Evolutionary conservation across 345 rosid species (phyloP).

Genomic region (Isatis tinctoria): DNA sequence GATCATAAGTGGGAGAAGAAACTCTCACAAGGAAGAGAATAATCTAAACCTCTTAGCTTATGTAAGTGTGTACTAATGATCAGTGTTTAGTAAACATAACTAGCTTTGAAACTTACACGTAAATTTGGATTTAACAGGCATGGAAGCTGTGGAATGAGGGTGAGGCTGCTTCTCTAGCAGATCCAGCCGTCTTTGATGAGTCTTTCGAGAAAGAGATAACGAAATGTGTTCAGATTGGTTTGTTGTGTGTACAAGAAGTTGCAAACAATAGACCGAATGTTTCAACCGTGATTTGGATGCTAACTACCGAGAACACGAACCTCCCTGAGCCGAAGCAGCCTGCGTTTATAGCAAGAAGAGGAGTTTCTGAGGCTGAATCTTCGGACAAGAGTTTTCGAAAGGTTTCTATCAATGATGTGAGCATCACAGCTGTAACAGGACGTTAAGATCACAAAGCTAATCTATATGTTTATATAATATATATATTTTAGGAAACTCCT

Average conservation of each 20-base stretch:
- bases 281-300: constrained; percentile 33
- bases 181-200: constrained; percentile 22
- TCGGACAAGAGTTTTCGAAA: constrained; percentile 28
- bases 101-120: not conserved
- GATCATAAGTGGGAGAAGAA: constrained; percentile 41
- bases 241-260: constrained; percentile 41
- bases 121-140: constrained; percentile 22
- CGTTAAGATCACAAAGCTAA: constrained; percentile 18
- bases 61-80: constrained; percentile 29
- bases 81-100: not conserved
- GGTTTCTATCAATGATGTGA: constrained; percentile 28
- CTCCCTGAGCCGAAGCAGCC: constrained; percentile 23
- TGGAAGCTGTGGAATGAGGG: constrained; percentile 38
- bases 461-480: too few species aligned
- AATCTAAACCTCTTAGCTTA: constrained; percentile 28
- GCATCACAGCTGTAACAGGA: constrained; percentile 28
- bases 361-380: constrained; percentile 18
- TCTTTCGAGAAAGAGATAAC: constrained; percentile 18
- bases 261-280: constrained; percentile 40
- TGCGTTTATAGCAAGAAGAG: constrained; percentile 26
- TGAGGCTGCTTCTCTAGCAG: constrained; percentile 26
- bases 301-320: constrained; percentile 11
- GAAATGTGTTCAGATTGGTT: constrained; percentile 38
- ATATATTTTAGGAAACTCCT: too few species aligned
- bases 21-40: constrained; percentile 31